phyloP scores from a whole-genome alignment of 2,329 filamentous ascomycete genomes.

The Xylariaceae sp. region DNA sequence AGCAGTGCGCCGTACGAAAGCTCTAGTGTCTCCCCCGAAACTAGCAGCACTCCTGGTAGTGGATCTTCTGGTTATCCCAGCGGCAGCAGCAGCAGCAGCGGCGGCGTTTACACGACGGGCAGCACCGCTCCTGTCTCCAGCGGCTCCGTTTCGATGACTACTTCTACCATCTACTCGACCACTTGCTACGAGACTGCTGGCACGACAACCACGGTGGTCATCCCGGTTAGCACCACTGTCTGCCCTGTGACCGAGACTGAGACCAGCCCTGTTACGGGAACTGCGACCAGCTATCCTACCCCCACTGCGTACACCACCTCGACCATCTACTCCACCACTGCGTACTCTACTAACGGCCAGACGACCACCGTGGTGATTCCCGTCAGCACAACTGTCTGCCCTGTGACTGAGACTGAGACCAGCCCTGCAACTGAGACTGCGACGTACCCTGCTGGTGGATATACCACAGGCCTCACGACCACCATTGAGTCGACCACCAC shows the following conservation, averaged over 20 bases:
- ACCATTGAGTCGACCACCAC: constrained; percentile 26
- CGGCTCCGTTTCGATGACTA: constrained; percentile 32
- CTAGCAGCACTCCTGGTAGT: constrained; percentile 4
- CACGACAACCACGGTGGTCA: constrained; percentile 33
- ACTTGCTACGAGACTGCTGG: constrained; percentile 33
- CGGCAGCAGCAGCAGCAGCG: constrained; percentile 1
- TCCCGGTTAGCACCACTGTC: constrained; percentile 37
- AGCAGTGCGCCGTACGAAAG: background rate
- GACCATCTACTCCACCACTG: constrained; percentile 39
- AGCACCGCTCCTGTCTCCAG: constrained; percentile 11
- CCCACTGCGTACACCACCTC: constrained; percentile 37
- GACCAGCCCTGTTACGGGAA: background rate
- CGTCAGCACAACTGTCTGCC: constrained; percentile 35
- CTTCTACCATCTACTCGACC: constrained; percentile 43
- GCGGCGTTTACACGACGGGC: background rate
- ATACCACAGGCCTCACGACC: constrained; percentile 8
- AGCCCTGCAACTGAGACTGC: constrained; percentile 24
- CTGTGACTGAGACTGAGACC: constrained; percentile 23
- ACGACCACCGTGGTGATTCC: constrained; percentile 34
- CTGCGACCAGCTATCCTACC: constrained; percentile 20
- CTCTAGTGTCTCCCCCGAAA: background rate
- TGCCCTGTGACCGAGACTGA: constrained; percentile 24
- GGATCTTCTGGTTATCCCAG: background rate
- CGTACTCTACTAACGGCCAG: constrained; percentile 28
- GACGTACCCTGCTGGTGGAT: constrained; percentile 7